Conservation (phyloP, 148 eudicot genomes). For the Agrostemma githago region DNA sequence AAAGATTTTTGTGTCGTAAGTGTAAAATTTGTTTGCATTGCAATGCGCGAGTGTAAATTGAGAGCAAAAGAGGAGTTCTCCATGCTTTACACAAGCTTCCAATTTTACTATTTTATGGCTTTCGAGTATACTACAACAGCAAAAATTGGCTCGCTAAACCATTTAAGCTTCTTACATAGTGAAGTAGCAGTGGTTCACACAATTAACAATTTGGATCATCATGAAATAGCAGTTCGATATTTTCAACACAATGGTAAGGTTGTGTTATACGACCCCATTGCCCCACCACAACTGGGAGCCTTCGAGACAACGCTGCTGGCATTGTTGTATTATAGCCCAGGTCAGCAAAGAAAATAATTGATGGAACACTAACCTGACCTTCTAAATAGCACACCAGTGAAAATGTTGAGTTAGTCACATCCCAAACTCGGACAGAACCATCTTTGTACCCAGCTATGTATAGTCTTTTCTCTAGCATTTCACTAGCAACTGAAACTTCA, state of each 20-base stretch:
- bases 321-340: neutral
- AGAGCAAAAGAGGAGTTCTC: neutral
- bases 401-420: constrained; percentile 55
- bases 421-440: constrained; percentile 75
- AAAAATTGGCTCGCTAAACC: neutral
- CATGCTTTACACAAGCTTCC: neutral
- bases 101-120: neutral
- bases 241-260: neutral
- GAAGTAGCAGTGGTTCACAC: neutral
- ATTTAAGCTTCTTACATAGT: constrained; percentile 5
- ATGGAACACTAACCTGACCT: constrained; percentile 43
- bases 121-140: neutral
- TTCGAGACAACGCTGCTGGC: neutral
- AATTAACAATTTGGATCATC: constrained; percentile 1
- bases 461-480: constrained; percentile 31
- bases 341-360: constrained; percentile 8
- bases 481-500: constrained; percentile 27
- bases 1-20: neutral
- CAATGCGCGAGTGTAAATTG: neutral
- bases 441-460: constrained; percentile 61
- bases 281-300: neutral
- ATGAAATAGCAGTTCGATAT: neutral
- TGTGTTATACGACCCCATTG: neutral
- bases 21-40: neutral
- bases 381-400: constrained; percentile 38